Evolutionary conservation across 805 yeast genomes (phyloP).

Genomic region (Candida qinlingensis): DNA sequence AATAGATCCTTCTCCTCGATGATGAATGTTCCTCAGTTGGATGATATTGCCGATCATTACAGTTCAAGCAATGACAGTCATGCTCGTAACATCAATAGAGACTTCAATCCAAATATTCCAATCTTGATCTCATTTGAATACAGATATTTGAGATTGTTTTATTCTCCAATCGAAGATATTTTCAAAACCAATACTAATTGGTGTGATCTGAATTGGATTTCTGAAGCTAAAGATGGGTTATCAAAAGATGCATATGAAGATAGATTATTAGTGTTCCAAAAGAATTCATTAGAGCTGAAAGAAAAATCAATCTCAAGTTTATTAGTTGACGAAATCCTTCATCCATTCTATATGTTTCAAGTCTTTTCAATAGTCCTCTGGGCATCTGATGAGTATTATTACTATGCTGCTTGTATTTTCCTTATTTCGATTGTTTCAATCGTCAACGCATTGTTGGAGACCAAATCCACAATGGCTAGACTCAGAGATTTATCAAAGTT

Average conservation of each 20-base stretch:
- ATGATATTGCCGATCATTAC: constrained; percentile 19
- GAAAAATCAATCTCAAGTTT: constrained; percentile 64
- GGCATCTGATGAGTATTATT: constrained; percentile 88
- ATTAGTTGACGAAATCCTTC: constrained; percentile 80
- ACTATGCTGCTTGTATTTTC: constrained; percentile 90
- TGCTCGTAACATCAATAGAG: constrained; percentile 15
- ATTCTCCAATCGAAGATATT: constrained; percentile 82
- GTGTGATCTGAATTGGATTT: constrained; percentile 78
- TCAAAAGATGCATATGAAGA: constrained; percentile 64
- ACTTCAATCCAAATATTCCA: constrained; percentile 46
- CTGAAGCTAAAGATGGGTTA: constrained; percentile 58
- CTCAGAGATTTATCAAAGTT: constrained; percentile 69
- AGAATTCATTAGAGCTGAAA: constrained; percentile 66
- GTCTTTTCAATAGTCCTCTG: constrained; percentile 86
- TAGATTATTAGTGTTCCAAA: constrained; percentile 69
- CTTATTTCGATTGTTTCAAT: constrained; percentile 80
- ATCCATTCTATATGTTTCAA: constrained; percentile 94
- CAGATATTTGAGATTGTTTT: constrained; percentile 76
- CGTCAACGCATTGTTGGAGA: constrained; percentile 77
- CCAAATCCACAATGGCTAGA: constrained; percentile 66
- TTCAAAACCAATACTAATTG: constrained; percentile 81
- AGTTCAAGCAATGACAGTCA: constrained; percentile 13
- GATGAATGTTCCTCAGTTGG: constrained; percentile 34
- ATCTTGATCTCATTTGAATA: constrained; percentile 67
- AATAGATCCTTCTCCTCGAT: constrained; percentile 69